These are phyloP conservation scores for Aaosphaeria pasadenensis DNA, from an alignment of 2,329 filamentous ascomycete species.

Conservation along the genomic window DNA sequence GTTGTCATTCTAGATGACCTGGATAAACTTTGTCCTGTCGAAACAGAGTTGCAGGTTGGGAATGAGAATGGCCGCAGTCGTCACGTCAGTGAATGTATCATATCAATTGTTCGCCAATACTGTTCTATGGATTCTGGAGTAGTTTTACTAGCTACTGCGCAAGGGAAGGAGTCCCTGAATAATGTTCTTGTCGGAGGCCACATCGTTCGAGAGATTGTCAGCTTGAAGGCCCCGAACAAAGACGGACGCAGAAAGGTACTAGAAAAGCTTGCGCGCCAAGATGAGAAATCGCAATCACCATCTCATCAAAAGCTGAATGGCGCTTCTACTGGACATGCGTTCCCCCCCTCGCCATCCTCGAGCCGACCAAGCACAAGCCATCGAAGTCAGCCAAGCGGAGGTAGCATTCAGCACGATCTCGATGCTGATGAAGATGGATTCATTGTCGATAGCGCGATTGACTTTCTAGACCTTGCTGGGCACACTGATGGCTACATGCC, in stretches of 20 bases:
- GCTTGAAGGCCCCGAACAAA: slow-evolving; percentile 88
- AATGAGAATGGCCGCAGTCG: slow-evolving; percentile 91
- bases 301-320: slow-evolving; percentile 13
- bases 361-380: slow-evolving; percentile 45
- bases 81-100: slow-evolving; percentile 86
- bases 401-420: slow-evolving; percentile 37
- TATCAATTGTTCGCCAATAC: slow-evolving; percentile 78
- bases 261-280: slow-evolving; percentile 66
- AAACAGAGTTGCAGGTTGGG: slow-evolving; percentile 90
- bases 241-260: slow-evolving; percentile 81
- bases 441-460: slow-evolving; percentile 70
- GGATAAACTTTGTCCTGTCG: slow-evolving; percentile 86
- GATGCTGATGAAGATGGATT: slow-evolving; percentile 54
- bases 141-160: slow-evolving; percentile 84
- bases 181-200: slow-evolving; percentile 88
- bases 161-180: slow-evolving; percentile 89
- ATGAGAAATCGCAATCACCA: slow-evolving; percentile 22
- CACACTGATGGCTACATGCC: slow-evolving; percentile 98
- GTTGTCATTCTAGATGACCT: slow-evolving; percentile 89
- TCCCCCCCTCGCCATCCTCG: slow-evolving; percentile 43
- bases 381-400: slow-evolving; percentile 42
- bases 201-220: slow-evolving; percentile 86
- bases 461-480: slow-evolving; percentile 89
- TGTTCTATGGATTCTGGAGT: slow-evolving; percentile 77
- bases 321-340: slow-evolving; percentile 25